Evolutionary conservation across 2,329 filamentous ascomycete genomes (phyloP), one percentile per base, ranked within the genome.

Genomic region (Leptographium wingfieldii): DNA sequence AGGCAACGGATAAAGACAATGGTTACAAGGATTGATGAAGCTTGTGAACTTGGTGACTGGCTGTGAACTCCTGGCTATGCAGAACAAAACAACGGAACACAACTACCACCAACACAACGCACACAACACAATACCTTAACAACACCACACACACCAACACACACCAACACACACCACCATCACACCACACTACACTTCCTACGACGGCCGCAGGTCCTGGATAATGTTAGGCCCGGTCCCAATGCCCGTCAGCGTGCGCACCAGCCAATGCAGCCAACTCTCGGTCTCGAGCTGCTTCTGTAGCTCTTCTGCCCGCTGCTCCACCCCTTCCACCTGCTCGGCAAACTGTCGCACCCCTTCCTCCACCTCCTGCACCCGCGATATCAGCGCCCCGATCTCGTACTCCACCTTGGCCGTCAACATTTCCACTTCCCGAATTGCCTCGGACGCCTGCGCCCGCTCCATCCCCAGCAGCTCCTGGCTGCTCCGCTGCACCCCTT

Each of bases 361-460:
- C 68, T 96, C 91, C 10, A 96, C 88, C 68, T 97, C 92, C 66
- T 88, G 81, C 11, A 96, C 86, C 67, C 90, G 90, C 55, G 85
- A 84, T 56, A 84, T 79, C n/a, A 97, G 76, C 19, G 85, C 84
- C 62, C 87, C 83, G 63, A 96, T 86, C 75, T 96, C 92, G 71
- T 97, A 97, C 68, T 97, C 92, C 59, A 97, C 77, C 72, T 92
- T 92, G 25, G 90, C 90, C 3, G 87, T 84, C 48, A 95, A 76
- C 27, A 87, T 81, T 69, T 95, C 91, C 16, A 96, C 78, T 64
- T 94, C 88, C 70, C 87, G 87, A 62, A 91, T 77, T 19, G 80
- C 80, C 68, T 94, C 89, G 4, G 80, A 82, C 46, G 95, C 75
- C 58, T 81, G 78, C 27, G 79, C 78, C 49, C 85, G 82, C 72